Evolutionary conservation across 176 grass and related monocot genomes (phyloP), one percentile per base, ranked within the genome.

Genomic region (Phragmites australis): DNA sequence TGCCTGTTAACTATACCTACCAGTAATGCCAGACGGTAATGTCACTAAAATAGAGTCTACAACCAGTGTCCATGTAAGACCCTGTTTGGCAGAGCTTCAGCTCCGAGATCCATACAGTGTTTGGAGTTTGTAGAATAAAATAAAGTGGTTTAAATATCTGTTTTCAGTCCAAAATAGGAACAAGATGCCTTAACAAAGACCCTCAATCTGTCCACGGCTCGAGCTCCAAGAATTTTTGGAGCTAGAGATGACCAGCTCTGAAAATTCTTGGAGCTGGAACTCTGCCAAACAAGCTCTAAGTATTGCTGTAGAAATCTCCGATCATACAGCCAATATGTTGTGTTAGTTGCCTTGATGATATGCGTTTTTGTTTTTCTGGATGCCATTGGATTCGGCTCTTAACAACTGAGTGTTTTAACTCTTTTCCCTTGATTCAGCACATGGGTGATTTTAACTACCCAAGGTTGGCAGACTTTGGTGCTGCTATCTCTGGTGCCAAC

Each of bases 401-500:
- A 69, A 34, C 25, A 61, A 68, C 30, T 68, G 54, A 26, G 27
- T 84, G 32, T 62, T 58, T 73, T 87, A 62, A 62, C 37, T 82
- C 11, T 27, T 55, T 81, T 81, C 29, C 32, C 57, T 39, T 85
- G 39, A 59, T 89, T 87, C 83, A 98, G 96, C 92, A 95, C 70
- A 83, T 98, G 15, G 96, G 92, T 55, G 96, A 98, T 41, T 94
- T 98, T 77, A 91, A 92, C 84, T 95, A 87, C 49, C 78, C 88
- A 80, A 88, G 88, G 78, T 86, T 98, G 81, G 92, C 96, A 63
- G 96, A 98, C 76, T 94, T 98, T 48, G 90, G 92, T 74, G 96
- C 96, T 81, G 96, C 96, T 82, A 93, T 98, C 87, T 98, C 90
- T 74, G 96, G 96, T 52, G 96, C 90, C 32, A 98, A 98, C 78